Base-by-base conservation (phyloP, 441 rosid genomes). In the Eutrema salsugineum region DNA sequence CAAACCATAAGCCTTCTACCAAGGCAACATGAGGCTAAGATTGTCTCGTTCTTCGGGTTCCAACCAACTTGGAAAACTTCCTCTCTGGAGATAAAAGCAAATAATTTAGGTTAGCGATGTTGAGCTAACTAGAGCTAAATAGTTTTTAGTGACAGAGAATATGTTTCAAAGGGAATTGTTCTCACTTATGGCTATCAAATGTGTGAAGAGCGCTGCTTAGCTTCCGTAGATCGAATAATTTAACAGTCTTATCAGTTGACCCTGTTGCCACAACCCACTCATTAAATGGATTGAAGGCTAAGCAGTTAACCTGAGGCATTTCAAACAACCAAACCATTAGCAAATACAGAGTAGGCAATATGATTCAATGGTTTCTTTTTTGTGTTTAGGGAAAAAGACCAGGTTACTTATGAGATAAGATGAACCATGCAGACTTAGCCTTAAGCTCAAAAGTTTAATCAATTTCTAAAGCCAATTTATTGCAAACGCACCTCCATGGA, bases 1-100 rank as follows among this genome's bases (percentile, higher is more conserved):
- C 99, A 94, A 73, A 91, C 97, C 97, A 90, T 90, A 48, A 94
- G 93, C 86, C 99, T 87, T 83, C 99, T 86, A 66, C 97, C 99
- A 49, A 88, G 94, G 79, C 97, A 92, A 68, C 97, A 91, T 58
- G 97, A 94, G 44, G 99, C 97, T 79, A 94, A 83, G 62, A 94
- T 88, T 0, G 99, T 91, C 80, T 94, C 97, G 47, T 94, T 90
- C 83, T 90, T 91, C 0, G 97, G 97, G 76, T 84, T 91, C 99
- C 97, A 91, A 30, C 97, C 97, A 68, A 91, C 97, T 82, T 91
- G 99, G 85, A 90, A 94, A 67, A 94, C 99, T 80, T 94, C 99
- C 80, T 91, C 99, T 70, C 99, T 91, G 85, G 44, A 2, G 17
- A 72, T 60, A 51, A 59, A 61, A 61, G 64, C 11, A 66, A 19